phyloP scores from a whole-genome alignment of 2,329 filamentous ascomycete species.

The Aspergillus amoenus region DNA sequence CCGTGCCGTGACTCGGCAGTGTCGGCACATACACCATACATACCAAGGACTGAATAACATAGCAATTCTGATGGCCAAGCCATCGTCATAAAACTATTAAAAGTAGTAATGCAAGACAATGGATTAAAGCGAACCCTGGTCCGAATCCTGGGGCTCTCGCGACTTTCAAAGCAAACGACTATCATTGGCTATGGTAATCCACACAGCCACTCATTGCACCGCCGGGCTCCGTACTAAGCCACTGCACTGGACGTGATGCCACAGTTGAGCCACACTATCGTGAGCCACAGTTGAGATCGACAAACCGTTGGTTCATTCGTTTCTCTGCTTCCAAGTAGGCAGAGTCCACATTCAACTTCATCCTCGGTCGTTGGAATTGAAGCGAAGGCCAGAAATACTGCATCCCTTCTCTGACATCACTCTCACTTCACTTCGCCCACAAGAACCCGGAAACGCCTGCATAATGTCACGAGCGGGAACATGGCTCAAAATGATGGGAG shows the following conservation, averaged over 20 bases:
- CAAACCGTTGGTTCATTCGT: background rate
- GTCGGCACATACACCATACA: background rate
- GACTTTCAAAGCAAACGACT: background rate
- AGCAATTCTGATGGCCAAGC: background rate
- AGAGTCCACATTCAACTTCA: background rate
- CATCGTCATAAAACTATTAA: background rate
- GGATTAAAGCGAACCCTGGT: background rate
- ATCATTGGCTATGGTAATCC: background rate
- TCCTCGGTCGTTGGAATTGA: background rate
- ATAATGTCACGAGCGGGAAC: conserved; percentile 47
- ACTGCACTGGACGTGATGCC: background rate
- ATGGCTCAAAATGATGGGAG: conserved; percentile 67
- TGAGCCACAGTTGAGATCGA: conserved; percentile 7
- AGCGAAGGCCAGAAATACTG: background rate
- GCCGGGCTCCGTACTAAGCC: background rate
- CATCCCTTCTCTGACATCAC: conserved; percentile 2
- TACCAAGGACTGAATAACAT: background rate
- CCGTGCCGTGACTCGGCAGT: background rate
- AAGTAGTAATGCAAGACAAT: background rate
- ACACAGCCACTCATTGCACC: background rate
- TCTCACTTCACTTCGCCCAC: background rate
- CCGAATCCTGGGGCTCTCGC: background rate
- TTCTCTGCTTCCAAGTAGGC: background rate
- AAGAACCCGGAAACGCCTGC: conserved; percentile 11
- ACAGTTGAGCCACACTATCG: background rate